A percentile compares a stretch with the other conserved stretches of the same genome.
These are phyloP conservation scores for Orbilia javanica DNA, from an alignment of 2,329 filamentous ascomycete genomes.

Conservation along the genomic window DNA sequence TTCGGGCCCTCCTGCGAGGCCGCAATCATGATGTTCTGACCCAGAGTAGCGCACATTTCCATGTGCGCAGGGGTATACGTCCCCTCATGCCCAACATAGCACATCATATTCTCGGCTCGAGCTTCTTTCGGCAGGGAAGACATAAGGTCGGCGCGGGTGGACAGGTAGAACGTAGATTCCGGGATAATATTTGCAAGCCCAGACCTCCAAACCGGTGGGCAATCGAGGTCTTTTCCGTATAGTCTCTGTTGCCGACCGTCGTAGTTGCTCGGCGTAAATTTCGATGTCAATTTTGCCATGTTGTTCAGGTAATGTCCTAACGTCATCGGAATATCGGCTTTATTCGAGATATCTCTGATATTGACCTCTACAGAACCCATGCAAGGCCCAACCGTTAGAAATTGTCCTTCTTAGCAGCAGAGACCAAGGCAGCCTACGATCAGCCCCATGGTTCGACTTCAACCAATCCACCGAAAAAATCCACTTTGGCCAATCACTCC, in stretches of 20 bases:
- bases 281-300: slow-evolving; percentile 84
- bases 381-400: slow-evolving; percentile 37
- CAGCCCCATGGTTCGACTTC: slow-evolving; percentile 80
- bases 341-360: slow-evolving; percentile 81
- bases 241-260: slow-evolving; percentile 83
- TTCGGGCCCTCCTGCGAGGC: slow-evolving; percentile 79
- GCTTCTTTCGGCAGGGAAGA: slow-evolving; percentile 86
- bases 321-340: slow-evolving; percentile 83
- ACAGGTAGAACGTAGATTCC: slow-evolving; percentile 87
- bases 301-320: slow-evolving; percentile 91
- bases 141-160: slow-evolving; percentile 92
- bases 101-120: slow-evolving; percentile 97
- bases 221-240: slow-evolving; percentile 98
- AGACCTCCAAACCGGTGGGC: slow-evolving; percentile 86
- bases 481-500: slow-evolving; percentile 74
- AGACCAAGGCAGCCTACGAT: slow-evolving; percentile 70
- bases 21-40: slow-evolving; percentile 99
- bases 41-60: slow-evolving; percentile 96
- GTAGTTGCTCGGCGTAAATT: slow-evolving; percentile 81
- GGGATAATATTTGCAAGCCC: slow-evolving; percentile 83
- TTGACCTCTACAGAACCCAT: slow-evolving; percentile 76
- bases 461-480: slow-evolving; percentile 87
- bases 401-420: slow-evolving; percentile 59
- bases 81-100: slow-evolving; percentile 96
- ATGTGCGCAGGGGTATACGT: slow-evolving; percentile 95